Conservation (phyloP, 306 rosid genomes). For the Crotalaria pallida region DNA sequence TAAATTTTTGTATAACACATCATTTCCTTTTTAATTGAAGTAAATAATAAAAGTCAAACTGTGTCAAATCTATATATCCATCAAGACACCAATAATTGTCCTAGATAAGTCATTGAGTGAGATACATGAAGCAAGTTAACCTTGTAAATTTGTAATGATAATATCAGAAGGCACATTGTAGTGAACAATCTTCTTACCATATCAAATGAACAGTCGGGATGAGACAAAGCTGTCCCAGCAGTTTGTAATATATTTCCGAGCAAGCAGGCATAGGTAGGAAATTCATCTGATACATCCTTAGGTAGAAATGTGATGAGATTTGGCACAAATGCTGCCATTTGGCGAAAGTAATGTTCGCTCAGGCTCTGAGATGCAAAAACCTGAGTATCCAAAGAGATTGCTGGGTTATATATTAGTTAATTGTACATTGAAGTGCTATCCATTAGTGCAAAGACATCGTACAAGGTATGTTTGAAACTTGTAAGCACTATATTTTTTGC, state of each 20-base stretch:
- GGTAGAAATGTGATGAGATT: conserved; percentile 63
- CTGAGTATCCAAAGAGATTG: conserved; percentile 32
- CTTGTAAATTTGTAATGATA: neutral
- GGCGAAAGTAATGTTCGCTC: conserved; percentile 71
- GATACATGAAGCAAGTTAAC: conserved; percentile 10
- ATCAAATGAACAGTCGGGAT: conserved; percentile 72
- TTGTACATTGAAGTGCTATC: neutral
- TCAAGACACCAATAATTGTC: neutral
- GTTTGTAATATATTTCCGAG: conserved; percentile 89
- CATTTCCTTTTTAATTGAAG: neutral
- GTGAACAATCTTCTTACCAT: conserved; percentile 52
- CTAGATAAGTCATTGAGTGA: conserved; percentile 1
- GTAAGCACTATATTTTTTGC: neutral
- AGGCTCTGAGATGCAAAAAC: conserved; percentile 51
- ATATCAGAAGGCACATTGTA: conserved; percentile 14
- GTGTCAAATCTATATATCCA: neutral
- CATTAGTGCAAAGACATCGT: neutral
- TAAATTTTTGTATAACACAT: too few relatives aligned
- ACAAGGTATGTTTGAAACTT: neutral
- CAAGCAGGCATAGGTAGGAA: conserved; percentile 91
- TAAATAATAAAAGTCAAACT: neutral
- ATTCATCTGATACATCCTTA: conserved; percentile 58
- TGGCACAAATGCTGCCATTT: conserved; percentile 67
- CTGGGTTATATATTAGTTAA: conserved; percentile 5
- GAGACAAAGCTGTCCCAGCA: conserved; percentile 70